Percentiles rank a stretch among this genome's conserved stretches.
These are phyloP conservation scores for Colletotrichum gloeosporioides DNA, from an alignment of 2,329 filamentous ascomycete genomes.

Conservation along the genomic window DNA sequence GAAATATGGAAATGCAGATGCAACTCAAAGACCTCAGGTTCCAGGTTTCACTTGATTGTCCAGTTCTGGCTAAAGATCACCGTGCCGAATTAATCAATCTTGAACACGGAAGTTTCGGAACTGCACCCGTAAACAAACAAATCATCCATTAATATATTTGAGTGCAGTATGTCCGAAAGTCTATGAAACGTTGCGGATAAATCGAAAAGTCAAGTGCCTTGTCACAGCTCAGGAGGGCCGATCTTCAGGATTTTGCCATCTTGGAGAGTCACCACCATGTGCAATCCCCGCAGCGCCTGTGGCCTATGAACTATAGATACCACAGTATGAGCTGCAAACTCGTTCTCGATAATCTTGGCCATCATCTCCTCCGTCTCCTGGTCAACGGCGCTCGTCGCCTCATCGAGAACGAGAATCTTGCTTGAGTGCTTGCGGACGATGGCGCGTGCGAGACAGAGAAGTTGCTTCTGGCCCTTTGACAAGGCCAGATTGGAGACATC, in stretches of 20 bases:
- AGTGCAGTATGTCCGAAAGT: not conserved
- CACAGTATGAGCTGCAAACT: slow-evolving; percentile 28
- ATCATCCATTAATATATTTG: not conserved
- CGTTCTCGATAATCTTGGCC: slow-evolving; percentile 18
- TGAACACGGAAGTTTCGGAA: not conserved
- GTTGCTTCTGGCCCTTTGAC: slow-evolving; percentile 27
- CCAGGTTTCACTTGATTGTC: not conserved
- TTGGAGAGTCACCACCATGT: not conserved
- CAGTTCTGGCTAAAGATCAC: not conserved
- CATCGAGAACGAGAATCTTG: slow-evolving; percentile 69
- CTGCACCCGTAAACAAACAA: not conserved
- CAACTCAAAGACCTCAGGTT: not conserved
- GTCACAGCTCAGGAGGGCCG: not conserved
- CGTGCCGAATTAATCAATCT: not conserved
- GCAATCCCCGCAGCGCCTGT: not conserved
- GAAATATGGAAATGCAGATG: not conserved
- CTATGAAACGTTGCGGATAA: not conserved
- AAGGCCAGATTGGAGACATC: slow-evolving; percentile 17
- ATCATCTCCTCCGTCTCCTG: slow-evolving; percentile 36
- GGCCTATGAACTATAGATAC: slow-evolving; percentile 32
- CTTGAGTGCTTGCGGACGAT: not conserved
- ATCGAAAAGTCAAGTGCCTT: not conserved
- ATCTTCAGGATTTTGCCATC: not conserved
- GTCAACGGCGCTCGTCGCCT: slow-evolving; percentile 67
- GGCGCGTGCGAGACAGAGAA: slow-evolving; percentile 29